phyloP scores from a whole-genome alignment of 2,329 filamentous ascomycete genomes.

The Verticillium klebahnii region DNA sequence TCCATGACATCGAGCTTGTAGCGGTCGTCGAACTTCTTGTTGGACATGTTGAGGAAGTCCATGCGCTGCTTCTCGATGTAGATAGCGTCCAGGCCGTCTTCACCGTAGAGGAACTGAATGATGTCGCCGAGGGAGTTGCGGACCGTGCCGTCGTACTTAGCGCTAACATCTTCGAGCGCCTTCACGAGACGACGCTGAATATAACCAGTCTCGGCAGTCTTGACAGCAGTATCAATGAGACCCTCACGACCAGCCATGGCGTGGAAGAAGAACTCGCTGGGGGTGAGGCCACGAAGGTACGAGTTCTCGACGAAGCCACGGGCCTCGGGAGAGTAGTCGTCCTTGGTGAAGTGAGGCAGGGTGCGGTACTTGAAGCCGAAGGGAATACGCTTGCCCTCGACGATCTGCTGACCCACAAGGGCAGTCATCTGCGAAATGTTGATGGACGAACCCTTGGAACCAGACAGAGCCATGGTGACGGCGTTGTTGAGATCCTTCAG shows the following conservation, averaged over 20 bases:
- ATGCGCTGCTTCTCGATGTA: constrained; percentile 91
- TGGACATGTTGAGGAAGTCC: constrained; percentile 77
- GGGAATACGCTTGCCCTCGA: constrained; percentile 97
- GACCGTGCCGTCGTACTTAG: constrained; percentile 95
- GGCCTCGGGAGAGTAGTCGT: constrained; percentile 96
- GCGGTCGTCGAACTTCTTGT: constrained; percentile 70
- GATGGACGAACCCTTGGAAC: constrained; percentile 97
- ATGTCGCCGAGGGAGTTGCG: constrained; percentile 96
- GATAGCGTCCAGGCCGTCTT: constrained; percentile 91
- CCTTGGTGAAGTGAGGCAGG: constrained; percentile 96
- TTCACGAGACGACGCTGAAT: constrained; percentile 98
- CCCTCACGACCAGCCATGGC: constrained; percentile 99
- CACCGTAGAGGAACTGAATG: constrained; percentile 95
- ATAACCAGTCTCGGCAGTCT: constrained; percentile 98
- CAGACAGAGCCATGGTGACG: constrained; percentile 91
- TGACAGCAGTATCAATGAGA: constrained; percentile 98
- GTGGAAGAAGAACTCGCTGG: constrained; percentile 98
- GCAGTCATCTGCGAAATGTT: constrained; percentile 99
- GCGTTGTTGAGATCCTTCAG: constrained; percentile 96
- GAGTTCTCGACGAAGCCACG: constrained; percentile 99
- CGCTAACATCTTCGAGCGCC: constrained; percentile 94
- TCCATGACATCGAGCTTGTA: constrained; percentile 88
- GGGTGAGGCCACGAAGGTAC: constrained; percentile 91
- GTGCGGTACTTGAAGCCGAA: constrained; percentile 99
- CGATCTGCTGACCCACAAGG: constrained; percentile 94